phyloP scores from a whole-genome alignment of 2,329 filamentous ascomycete species.

The Thielaviopsis musarum region DNA sequence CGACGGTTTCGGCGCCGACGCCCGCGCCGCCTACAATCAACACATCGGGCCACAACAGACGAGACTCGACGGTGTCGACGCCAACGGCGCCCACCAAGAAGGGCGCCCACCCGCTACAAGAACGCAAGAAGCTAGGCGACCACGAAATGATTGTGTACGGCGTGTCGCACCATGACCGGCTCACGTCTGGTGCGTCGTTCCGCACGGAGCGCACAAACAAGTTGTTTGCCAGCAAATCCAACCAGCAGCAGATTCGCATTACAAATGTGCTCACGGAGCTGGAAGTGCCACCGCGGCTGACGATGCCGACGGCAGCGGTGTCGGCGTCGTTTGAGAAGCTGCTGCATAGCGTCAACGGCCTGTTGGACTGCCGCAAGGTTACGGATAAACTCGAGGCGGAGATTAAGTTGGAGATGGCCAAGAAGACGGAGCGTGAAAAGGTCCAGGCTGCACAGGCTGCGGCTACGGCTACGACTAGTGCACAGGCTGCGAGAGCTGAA shows the following conservation, averaged over 20 bases:
- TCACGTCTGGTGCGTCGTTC: conserved; percentile 77
- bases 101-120: conserved; percentile 22
- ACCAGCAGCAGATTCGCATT: conserved; percentile 60
- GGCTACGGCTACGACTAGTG: conserved; percentile 8
- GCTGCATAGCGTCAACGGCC: conserved; percentile 45
- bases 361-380: conserved; percentile 59
- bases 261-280: conserved; percentile 54
- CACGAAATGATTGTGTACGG: conserved; percentile 69
- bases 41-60: conserved; percentile 19
- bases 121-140: conserved; percentile 54
- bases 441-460: conserved; percentile 13
- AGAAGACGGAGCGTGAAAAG: conserved; percentile 37
- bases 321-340: conserved; percentile 56
- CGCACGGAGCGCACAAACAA: conserved; percentile 70
- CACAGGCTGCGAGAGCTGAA: no score
- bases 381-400: conserved; percentile 62
- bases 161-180: conserved; percentile 68
- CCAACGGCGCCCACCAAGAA: conserved; percentile 18
- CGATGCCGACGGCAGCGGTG: conserved; percentile 58
- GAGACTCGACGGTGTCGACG: conserved; percentile 28
- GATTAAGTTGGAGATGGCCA: conserved; percentile 41
- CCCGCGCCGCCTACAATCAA: background rate
- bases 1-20: background rate
- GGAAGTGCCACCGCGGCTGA: conserved; percentile 50
- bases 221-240: conserved; percentile 59